Evolutionary conservation across 179 eudicot species (phyloP).

Genomic region (Dionaea muscipula): DNA sequence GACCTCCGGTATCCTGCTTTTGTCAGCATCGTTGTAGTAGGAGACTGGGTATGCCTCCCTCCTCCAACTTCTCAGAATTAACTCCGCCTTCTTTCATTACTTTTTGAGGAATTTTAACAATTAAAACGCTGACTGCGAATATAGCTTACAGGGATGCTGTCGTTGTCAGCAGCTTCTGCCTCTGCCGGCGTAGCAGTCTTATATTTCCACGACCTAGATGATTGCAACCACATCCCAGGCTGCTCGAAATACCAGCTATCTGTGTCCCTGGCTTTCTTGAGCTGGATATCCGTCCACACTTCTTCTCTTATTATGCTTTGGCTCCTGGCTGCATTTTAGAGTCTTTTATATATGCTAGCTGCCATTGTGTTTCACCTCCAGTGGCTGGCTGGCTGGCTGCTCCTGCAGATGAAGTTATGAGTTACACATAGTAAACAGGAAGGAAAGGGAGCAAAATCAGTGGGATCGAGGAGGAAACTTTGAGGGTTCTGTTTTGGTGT

Average conservation of each 20-base stretch:
- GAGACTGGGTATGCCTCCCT: slow-evolving; percentile 54
- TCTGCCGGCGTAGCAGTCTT: slow-evolving; percentile 55
- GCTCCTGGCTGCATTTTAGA: slow-evolving; percentile 57
- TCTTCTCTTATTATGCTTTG: slow-evolving; percentile 70
- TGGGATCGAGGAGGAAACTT: too few species aligned
- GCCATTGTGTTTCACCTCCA: too few species aligned
- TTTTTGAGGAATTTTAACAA: not conserved
- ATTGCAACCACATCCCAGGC: slow-evolving; percentile 25
- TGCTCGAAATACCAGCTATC: slow-evolving; percentile 53
- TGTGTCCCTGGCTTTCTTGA: slow-evolving; percentile 53
- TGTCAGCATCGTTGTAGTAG: slow-evolving; percentile 55
- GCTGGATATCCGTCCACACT: slow-evolving; percentile 42
- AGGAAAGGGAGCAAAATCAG: too few species aligned
- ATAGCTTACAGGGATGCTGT: slow-evolving; percentile 60
- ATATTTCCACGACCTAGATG: slow-evolving; percentile 39
- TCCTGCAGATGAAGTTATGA: too few species aligned
- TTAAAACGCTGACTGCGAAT: not conserved
- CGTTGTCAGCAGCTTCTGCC: slow-evolving; percentile 70
- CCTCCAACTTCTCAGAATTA: too few species aligned
- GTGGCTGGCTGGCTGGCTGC: too few species aligned
- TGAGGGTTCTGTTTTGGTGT: too few species aligned
- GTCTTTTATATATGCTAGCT: not conserved
- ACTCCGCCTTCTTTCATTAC: too few species aligned
- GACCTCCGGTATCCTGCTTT: slow-evolving; percentile 33
- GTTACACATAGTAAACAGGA: too few species aligned